A percentile compares a stretch with the other conserved stretches of the same genome.
Conservation (phyloP, 176 grass and related monocot species). For the Triticum urartu region DNA sequence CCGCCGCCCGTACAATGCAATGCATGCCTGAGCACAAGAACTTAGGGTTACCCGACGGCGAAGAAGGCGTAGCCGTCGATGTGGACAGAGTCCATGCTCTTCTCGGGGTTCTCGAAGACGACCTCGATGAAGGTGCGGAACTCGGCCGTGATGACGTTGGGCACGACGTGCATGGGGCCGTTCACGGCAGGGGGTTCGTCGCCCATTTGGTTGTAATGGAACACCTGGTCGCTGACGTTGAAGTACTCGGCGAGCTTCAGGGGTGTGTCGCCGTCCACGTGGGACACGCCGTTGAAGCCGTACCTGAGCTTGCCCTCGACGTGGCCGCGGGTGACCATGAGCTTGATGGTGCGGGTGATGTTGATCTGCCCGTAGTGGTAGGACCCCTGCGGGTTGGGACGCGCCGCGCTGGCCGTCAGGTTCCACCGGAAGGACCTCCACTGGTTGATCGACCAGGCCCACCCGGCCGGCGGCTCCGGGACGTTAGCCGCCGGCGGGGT, state of each 20-base stretch:
- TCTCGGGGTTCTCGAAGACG: conserved; percentile 91
- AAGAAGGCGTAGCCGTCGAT: conserved; percentile 91
- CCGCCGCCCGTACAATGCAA: not conserved
- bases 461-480: conserved; percentile 49
- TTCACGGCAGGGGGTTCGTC: conserved; percentile 39
- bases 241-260: conserved; percentile 89
- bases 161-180: conserved; percentile 5
- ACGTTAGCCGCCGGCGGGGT: conserved; percentile 34
- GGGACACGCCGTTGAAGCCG: conserved; percentile 66
- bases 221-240: conserved; percentile 48
- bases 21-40: not conserved
- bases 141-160: conserved; percentile 67
- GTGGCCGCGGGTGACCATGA: conserved; percentile 34
- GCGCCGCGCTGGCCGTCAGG: conserved; percentile 85
- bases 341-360: conserved; percentile 90
- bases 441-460: conserved; percentile 93
- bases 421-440: conserved; percentile 94
- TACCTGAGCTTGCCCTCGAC: conserved; percentile 58
- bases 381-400: conserved; percentile 94
- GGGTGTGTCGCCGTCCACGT: conserved; percentile 52
- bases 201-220: conserved; percentile 64
- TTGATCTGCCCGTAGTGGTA: conserved; percentile 97
- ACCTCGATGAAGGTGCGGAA: conserved; percentile 91
- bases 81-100: conserved; percentile 71
- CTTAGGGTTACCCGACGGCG: conserved; percentile 54